These are phyloP conservation scores for Protomyces macrosporus DNA, from an alignment of 1,139 yeast species.

Conservation along the genomic window DNA sequence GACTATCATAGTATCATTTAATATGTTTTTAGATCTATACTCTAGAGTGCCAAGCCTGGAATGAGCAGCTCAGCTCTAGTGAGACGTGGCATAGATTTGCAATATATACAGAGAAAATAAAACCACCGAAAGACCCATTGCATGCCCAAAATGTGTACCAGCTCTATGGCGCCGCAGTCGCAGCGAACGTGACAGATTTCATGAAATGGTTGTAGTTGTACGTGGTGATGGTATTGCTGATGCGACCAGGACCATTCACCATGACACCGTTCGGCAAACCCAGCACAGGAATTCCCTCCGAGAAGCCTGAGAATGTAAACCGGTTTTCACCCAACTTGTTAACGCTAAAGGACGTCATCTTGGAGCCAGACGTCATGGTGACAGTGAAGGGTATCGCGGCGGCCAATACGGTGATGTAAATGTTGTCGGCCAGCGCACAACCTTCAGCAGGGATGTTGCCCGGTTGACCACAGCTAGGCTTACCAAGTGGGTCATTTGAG, in stretches of 20 bases:
- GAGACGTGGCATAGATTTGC: too few species aligned
- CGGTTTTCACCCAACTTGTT: background rate
- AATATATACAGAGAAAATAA: too few species aligned
- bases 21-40: too few species aligned
- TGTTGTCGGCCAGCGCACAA: constrained; percentile 8
- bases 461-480: constrained; percentile 5
- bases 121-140: too few species aligned
- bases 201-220: constrained; percentile 16
- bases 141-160: too few species aligned
- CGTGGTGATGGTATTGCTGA: constrained; percentile 7
- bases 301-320: background rate
- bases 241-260: background rate
- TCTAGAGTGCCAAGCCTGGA: too few species aligned
- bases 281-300: constrained; percentile 2
- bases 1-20: too few species aligned
- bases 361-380: constrained; percentile 1
- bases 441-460: background rate
- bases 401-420: constrained; percentile 14
- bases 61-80: too few species aligned
- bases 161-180: too few species aligned
- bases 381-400: background rate
- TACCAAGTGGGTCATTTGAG: constrained; percentile 2
- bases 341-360: background rate
- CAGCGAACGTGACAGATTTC: background rate
- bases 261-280: background rate